Evolutionary conservation across 1,139 yeast species (phyloP).

Genomic region (Saccharomycopsis hybrid): DNA sequence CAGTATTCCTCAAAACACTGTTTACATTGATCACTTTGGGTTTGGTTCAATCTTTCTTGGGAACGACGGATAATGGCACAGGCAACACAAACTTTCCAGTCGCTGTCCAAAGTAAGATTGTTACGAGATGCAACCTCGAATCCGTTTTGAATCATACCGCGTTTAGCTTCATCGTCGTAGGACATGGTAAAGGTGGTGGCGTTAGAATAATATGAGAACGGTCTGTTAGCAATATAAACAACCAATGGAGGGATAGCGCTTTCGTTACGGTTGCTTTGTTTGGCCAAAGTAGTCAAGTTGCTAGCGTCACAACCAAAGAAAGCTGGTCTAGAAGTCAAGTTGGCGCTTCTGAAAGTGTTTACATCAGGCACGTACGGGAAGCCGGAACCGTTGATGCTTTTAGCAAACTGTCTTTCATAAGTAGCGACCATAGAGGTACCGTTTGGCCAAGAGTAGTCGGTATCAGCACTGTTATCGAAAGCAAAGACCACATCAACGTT

Average conservation of each 20-base stretch:
- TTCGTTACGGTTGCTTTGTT: not conserved
- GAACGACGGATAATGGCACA: conserved; percentile 86
- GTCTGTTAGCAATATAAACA: conserved; percentile 51
- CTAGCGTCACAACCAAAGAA: conserved; percentile 58
- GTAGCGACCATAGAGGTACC: conserved; percentile 46
- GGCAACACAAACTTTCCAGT: conserved; percentile 76
- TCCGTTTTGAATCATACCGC: conserved; percentile 46
- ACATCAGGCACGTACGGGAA: conserved; percentile 56
- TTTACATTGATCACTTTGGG: conserved; percentile 67
- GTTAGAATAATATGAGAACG: conserved; percentile 42
- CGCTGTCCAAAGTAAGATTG: conserved; percentile 45
- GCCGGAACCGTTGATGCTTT: conserved; percentile 42
- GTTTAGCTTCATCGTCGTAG: conserved; percentile 40
- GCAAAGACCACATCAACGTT: conserved; percentile 50
- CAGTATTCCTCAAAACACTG: conserved; percentile 70
- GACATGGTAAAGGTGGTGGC: conserved; percentile 40
- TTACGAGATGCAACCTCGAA: conserved; percentile 42
- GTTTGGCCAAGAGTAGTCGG: conserved; percentile 46
- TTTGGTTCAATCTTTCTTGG: conserved; percentile 61
- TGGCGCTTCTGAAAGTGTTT: conserved; percentile 39
- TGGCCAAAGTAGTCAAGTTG: conserved; percentile 52
- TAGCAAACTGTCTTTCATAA: conserved; percentile 38
- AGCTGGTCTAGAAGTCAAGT: conserved; percentile 49
- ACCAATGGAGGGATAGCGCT: conserved; percentile 41
- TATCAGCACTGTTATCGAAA: conserved; percentile 54